These are phyloP conservation scores for Suillus sp. DNA, from an alignment of 768 basidiomycete species.

Conservation along the genomic window DNA sequence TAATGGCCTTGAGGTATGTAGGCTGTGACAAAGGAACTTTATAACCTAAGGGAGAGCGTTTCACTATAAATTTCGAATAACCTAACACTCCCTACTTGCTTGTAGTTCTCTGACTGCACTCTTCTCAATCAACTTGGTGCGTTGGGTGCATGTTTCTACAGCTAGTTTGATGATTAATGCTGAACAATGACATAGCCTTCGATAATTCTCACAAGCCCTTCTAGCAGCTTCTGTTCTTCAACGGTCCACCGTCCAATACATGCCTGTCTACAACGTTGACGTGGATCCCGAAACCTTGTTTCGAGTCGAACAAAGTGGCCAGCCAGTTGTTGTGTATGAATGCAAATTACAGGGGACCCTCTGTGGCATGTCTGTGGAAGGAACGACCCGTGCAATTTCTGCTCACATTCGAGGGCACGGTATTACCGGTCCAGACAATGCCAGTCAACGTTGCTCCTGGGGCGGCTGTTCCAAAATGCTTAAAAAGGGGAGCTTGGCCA, in stretches of 20 bases:
- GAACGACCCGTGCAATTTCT: slow-evolving; percentile 6
- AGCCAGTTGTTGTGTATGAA: background rate
- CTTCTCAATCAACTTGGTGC: background rate
- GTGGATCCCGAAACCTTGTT: background rate
- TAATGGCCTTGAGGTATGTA: background rate
- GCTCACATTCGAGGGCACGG: slow-evolving; percentile 12
- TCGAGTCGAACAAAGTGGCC: background rate
- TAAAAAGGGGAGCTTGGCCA: slow-evolving; percentile 6
- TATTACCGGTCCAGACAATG: background rate
- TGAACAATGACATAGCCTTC: background rate
- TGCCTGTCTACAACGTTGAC: background rate
- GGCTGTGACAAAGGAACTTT: background rate
- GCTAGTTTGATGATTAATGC: background rate
- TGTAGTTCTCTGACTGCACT: background rate
- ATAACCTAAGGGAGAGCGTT: background rate
- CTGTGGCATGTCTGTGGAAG: slow-evolving; percentile 9
- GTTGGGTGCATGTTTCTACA: background rate
- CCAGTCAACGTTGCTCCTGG: slow-evolving; percentile 9
- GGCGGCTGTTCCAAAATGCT: background rate
- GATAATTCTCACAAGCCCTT: background rate
- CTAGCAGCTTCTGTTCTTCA: background rate
- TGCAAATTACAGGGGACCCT: background rate
- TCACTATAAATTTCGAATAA: background rate
- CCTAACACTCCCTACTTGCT: background rate
- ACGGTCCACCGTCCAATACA: background rate